Evolutionary conservation across 345 rosid genomes (phyloP), one percentile per base, ranked within the genome.

Genomic region (Camelina neglecta): DNA sequence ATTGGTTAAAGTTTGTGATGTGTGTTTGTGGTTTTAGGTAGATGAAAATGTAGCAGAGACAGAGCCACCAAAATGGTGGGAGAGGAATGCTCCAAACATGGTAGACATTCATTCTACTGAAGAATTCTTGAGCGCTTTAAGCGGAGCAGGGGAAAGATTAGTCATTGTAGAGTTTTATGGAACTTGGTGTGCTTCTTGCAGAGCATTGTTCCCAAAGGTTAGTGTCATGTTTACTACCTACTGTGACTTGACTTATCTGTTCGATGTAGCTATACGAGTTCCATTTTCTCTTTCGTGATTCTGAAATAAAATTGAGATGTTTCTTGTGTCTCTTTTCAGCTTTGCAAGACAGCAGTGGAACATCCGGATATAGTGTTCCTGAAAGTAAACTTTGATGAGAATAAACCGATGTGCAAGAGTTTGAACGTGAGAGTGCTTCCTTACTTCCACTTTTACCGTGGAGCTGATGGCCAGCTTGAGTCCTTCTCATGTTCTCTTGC

Each of bases 141-240:
- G 91, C 58, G 84, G 83, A 78, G 92, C 97, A 0, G 90, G 89
- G 6, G 92, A 92, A 70, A 90, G 84, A 83, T 80, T 92, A 85
- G 97, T 92, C 47, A 90, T 92, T 80, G 96, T 92, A 53, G 97
- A 92, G 72, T 92, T 92, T 83, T 92, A 92, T 83, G 97, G 97
- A 75, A 90, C 97, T 35, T 92, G 97, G 97, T 92, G 97, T 81
- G 97, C 96, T 59, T 92, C 96, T 69, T 92, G 97, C 75, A 85
- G 90, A 74, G 96, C 97, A 67, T 81, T 92, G 57, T 92, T 87
- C 80, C 96, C 96, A 4, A 90, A 87, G 92, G 97, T 87, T 70
- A 67, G 62, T 74, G 20, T 11, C 35, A 42, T 5, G 24, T 31
- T 45, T 45, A 21, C 18, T 54, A 21, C 18, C 24, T 59, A 4